Base-by-base conservation (phyloP, 495 filamentous ascomycete genomes). In the Penicillium chermesinum region DNA sequence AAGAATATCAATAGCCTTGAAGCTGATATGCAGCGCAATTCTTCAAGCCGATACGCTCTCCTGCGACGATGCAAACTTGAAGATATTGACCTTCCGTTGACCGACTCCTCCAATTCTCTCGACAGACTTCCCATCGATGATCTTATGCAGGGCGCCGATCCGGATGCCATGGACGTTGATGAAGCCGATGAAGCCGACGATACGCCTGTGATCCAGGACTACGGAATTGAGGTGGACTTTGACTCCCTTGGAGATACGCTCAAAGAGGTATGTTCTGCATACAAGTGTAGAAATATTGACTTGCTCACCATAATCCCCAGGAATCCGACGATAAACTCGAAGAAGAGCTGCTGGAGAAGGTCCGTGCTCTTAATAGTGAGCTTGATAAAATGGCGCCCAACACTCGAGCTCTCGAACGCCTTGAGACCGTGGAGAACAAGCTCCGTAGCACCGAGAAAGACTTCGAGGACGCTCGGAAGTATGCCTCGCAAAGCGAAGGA, bases 361-460 rank as follows among this genome's bases (percentile, higher is more conserved):
- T 97, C 53, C 73, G 77, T 32, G 69, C 74, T 22, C 75, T 97
- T 7, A 84, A 83, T 32, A 69, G 71, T 42, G 88, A 95, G 57
- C 80, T 99, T 25, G 89, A 95, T 52, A 90, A 91, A 61, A 87
- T 96, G 70, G 85, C 91, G 48, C 91, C 91, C 19, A 97, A 99
- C 64, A 90, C 95, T 78, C 87, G 91, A 55, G 91, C 91, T 20
- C 86, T 90, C 64, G 90, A 96, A 53, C 86, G 91, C n/a, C 75
- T 99, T 3, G 86, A 91, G 58, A 85, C 77, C 4, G 89, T 95
- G 14, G 84, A 91, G 62, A 79, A 81, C 48, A 85, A 90, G 38
- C 87, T 96, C 35, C 83, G 88, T 48, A 75, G 82, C 39, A 94
- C 89, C 2, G 89, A 96, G 50, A 83, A 87, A 51, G 89, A 94